Percentiles rank a stretch among this genome's conserved stretches.
phyloP scores from a whole-genome alignment of 331 rosid genomes.

The Quercus lobata region DNA sequence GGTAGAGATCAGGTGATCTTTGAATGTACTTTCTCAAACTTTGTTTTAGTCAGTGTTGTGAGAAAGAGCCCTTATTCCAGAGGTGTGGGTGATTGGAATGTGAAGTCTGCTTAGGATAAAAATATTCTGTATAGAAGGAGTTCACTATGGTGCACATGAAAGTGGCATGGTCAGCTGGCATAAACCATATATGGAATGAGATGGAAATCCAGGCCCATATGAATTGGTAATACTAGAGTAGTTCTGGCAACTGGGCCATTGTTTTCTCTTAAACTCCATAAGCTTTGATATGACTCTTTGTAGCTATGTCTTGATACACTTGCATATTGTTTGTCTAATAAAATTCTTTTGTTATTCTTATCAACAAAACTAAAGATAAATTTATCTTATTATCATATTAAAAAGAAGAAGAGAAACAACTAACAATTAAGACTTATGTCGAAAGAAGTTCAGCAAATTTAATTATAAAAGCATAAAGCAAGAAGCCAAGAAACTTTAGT shows the following conservation, averaged over 20 bases:
- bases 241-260: neutral
- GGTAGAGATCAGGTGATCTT: neutral
- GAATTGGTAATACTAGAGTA: neutral
- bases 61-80: neutral
- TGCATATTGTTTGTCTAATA: neutral
- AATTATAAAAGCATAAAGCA: neutral
- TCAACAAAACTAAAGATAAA: too few relatives aligned
- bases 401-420: neutral
- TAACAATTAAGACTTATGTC: neutral
- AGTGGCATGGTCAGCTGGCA: neutral
- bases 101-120: neutral
- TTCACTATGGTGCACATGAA: neutral
- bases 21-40: neutral
- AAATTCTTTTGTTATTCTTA: neutral
- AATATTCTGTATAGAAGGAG: neutral
- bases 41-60: neutral
- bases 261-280: neutral
- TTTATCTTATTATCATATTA: neutral
- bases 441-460: neutral
- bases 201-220: neutral
- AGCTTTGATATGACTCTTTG: neutral
- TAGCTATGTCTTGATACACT: neutral
- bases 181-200: neutral
- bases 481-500: conserved; percentile 9
- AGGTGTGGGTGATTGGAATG: neutral